phyloP scores from a whole-genome alignment of 306 rosid species.

The Begonia masoniana region DNA sequence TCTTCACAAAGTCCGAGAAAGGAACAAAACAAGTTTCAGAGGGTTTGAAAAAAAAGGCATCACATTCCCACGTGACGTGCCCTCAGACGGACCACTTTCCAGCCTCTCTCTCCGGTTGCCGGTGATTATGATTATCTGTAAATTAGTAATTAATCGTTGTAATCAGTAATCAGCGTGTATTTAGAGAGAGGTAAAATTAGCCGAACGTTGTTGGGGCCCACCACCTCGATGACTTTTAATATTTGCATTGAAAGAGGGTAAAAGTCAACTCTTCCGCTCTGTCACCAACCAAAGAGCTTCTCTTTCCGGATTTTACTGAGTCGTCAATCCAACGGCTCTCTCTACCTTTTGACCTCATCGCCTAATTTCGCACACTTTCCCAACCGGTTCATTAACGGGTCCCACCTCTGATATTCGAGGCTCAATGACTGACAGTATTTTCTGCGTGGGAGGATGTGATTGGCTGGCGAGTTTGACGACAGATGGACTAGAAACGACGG shows the following conservation, averaged over 20 bases:
- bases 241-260: slow-evolving; percentile 44
- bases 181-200: slow-evolving; percentile 4
- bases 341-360: slow-evolving; percentile 48
- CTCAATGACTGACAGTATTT: slow-evolving; percentile 15
- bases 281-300: slow-evolving; percentile 32
- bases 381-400: not conserved
- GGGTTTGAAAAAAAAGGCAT: too few relatives aligned
- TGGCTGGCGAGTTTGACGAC: slow-evolving; percentile 29
- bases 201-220: slow-evolving; percentile 13
- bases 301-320: slow-evolving; percentile 4
- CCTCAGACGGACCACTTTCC: too few relatives aligned
- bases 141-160: too few relatives aligned
- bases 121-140: too few relatives aligned
- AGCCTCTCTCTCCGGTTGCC: too few relatives aligned
- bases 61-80: too few relatives aligned
- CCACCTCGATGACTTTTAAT: slow-evolving; percentile 22
- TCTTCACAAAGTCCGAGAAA: too few relatives aligned
- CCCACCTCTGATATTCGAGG: slow-evolving; percentile 13
- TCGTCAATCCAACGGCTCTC: slow-evolving; percentile 60
- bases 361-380: not conserved
- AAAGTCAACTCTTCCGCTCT: slow-evolving; percentile 66
- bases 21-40: too few relatives aligned
- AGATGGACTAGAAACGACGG: slow-evolving; percentile 8
- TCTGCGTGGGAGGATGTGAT: slow-evolving; percentile 19
- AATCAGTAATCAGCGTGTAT: too few relatives aligned